Evolutionary conservation across 306 rosid genomes (phyloP).

Genomic region (Prunus dulcis): DNA sequence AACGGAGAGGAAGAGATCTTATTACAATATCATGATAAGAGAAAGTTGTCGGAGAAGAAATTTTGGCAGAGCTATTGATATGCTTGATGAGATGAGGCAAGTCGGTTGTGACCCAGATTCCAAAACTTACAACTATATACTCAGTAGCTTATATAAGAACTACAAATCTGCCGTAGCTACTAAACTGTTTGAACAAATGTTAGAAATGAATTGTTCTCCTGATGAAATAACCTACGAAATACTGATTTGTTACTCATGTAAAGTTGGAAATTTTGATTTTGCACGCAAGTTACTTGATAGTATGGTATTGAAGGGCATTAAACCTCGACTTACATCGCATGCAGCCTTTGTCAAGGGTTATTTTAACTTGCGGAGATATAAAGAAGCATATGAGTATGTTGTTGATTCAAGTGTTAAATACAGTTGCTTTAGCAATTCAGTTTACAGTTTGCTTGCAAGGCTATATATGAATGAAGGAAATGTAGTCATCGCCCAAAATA

Average conservation of each 20-base stretch:
- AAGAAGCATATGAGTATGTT: slow-evolving; percentile 58
- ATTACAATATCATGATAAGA: slow-evolving; percentile 52
- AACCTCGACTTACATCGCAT: slow-evolving; percentile 59
- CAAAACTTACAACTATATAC: slow-evolving; percentile 40
- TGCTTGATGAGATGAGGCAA: slow-evolving; percentile 54
- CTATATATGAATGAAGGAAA: slow-evolving; percentile 59
- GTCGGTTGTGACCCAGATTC: slow-evolving; percentile 35
- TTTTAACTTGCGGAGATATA: slow-evolving; percentile 39
- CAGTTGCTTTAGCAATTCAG: slow-evolving; percentile 38
- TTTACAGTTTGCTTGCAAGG: slow-evolving; percentile 61
- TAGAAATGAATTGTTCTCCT: slow-evolving; percentile 32
- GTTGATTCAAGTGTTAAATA: slow-evolving; percentile 36
- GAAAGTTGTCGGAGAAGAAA: slow-evolving; percentile 46
- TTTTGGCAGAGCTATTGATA: slow-evolving; percentile 41
- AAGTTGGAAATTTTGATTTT: slow-evolving; percentile 33
- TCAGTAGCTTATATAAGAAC: slow-evolving; percentile 51
- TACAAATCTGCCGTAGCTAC: slow-evolving; percentile 42
- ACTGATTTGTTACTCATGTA: slow-evolving; percentile 42
- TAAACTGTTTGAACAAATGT: slow-evolving; percentile 43
- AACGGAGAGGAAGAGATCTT: slow-evolving; percentile 30
- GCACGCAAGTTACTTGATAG: slow-evolving; percentile 47
- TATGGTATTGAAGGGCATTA: slow-evolving; percentile 47
- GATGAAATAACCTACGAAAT: slow-evolving; percentile 50
- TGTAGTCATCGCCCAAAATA: slow-evolving; percentile 35
- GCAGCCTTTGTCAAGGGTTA: slow-evolving; percentile 61